Percentiles rank a stretch among this genome's conserved stretches.
Conservation (phyloP, 1,284 basidiomycete species). For the Gomphus bonarii region DNA sequence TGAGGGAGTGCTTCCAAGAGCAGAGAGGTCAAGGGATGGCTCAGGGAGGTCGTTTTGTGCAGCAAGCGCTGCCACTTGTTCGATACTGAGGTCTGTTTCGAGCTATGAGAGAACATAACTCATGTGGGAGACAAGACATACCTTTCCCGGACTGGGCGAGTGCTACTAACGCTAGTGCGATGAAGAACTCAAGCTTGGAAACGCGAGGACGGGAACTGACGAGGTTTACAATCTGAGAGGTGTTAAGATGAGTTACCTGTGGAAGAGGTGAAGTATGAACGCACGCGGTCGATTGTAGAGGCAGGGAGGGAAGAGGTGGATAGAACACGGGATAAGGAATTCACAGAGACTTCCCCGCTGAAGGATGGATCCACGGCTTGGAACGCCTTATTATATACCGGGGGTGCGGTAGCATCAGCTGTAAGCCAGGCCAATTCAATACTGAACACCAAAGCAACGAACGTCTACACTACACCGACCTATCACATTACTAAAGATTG, state of each 20-base stretch:
- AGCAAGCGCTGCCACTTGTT: slow-evolving; percentile 66
- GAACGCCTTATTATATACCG: slow-evolving; percentile 66
- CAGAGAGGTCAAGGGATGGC: slow-evolving; percentile 52
- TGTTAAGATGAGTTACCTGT: not conserved
- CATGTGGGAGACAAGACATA: slow-evolving; percentile 20
- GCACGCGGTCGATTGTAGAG: slow-evolving; percentile 69
- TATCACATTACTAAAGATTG: slow-evolving; percentile 59
- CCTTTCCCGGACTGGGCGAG: slow-evolving; percentile 77
- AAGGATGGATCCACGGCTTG: slow-evolving; percentile 55
- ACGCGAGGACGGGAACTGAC: slow-evolving; percentile 69
- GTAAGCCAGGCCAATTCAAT: slow-evolving; percentile 3
- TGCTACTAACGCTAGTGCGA: slow-evolving; percentile 77
- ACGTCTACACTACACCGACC: slow-evolving; percentile 29
- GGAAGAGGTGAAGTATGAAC: slow-evolving; percentile 13
- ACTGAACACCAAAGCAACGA: slow-evolving; percentile 2
- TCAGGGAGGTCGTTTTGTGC: slow-evolving; percentile 63
- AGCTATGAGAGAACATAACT: not conserved
- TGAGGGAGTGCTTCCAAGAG: slow-evolving; percentile 43
- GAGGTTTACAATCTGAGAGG: slow-evolving; percentile 65
- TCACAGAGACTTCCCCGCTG: slow-evolving; percentile 70
- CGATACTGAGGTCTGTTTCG: slow-evolving; percentile 60
- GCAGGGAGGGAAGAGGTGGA: slow-evolving; percentile 70
- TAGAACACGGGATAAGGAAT: slow-evolving; percentile 69
- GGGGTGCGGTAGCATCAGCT: slow-evolving; percentile 74
- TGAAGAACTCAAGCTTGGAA: slow-evolving; percentile 80